Percentiles rank a stretch among this genome's conserved stretches.
These are phyloP conservation scores for Aegilops tauschii DNA, from an alignment of 176 grass and related monocot genomes.

Conservation along the genomic window DNA sequence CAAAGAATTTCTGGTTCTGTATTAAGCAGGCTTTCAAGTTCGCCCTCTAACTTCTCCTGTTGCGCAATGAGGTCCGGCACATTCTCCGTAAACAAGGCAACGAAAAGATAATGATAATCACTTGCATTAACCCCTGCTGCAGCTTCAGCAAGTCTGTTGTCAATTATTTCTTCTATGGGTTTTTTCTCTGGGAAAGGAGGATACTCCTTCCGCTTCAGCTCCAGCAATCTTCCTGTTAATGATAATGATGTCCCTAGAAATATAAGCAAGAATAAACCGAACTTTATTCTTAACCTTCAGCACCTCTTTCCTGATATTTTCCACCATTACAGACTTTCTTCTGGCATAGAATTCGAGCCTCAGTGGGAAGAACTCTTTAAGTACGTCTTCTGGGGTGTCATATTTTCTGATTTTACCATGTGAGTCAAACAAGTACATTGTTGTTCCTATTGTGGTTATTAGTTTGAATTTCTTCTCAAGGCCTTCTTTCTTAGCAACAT, in stretches of 20 bases:
- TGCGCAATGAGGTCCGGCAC: constrained; percentile 47
- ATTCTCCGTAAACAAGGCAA: constrained; percentile 69
- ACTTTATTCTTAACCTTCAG: constrained; percentile 66
- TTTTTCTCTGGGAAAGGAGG: constrained; percentile 64
- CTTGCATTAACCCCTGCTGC: constrained; percentile 26
- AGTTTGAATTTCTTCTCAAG: constrained; percentile 86
- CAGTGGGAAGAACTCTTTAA: constrained; percentile 66
- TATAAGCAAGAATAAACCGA: constrained; percentile 62
- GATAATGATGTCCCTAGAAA: constrained; percentile 56
- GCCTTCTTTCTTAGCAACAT: constrained; percentile 66
- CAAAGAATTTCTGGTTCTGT: constrained; percentile 52
- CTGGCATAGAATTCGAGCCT: constrained; percentile 67
- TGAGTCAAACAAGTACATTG: constrained; percentile 88
- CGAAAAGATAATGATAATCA: constrained; percentile 84
- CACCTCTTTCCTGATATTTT: constrained; percentile 59
- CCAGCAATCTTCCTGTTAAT: constrained; percentile 61
- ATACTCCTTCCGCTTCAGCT: constrained; percentile 59
- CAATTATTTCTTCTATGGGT: constrained; percentile 44
- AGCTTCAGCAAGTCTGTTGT: constrained; percentile 37
- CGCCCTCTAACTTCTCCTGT: constrained; percentile 38
- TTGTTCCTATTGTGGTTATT: constrained; percentile 64
- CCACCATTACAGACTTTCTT: constrained; percentile 68
- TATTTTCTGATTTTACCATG: constrained; percentile 78
- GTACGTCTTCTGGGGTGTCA: constrained; percentile 73
- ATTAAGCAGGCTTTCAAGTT: constrained; percentile 46